Evolutionary conservation across 257 asterid genomes (phyloP).

Genomic region (Gynochthodes officinalis): DNA sequence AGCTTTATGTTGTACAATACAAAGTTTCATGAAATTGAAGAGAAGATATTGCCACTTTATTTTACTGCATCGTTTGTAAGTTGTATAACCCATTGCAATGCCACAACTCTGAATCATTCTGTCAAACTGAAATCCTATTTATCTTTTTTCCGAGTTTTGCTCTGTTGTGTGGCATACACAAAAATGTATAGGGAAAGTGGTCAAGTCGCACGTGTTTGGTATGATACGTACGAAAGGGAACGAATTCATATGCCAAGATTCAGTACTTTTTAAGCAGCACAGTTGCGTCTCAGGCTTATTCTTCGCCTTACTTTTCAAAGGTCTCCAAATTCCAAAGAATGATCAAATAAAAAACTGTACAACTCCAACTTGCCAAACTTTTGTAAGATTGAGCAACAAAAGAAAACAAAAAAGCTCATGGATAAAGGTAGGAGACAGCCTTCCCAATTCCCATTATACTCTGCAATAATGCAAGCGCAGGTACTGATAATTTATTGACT

Average conservation of each 20-base stretch:
- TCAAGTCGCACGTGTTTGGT: too few species aligned
- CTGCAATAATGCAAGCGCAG: background rate
- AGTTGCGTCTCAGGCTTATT: too few species aligned
- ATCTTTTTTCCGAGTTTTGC: background rate
- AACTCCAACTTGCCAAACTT: background rate
- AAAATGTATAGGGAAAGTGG: too few species aligned
- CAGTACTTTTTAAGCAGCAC: too few species aligned
- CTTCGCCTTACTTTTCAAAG: background rate
- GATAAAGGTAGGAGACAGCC: background rate
- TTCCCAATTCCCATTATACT: background rate
- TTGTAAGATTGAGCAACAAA: background rate
- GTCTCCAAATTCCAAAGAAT: too few species aligned
- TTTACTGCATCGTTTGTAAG: background rate
- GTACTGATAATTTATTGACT: background rate
- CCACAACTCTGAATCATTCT: background rate
- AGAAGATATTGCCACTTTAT: background rate
- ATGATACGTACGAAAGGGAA: too few species aligned
- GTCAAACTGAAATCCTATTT: background rate
- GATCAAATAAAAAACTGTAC: too few species aligned
- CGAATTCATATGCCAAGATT: too few species aligned
- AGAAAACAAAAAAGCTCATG: background rate
- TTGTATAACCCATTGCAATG: background rate
- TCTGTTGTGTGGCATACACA: too few species aligned
- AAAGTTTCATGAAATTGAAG: background rate
- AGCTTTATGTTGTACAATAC: slow-evolving; percentile 17